Base-by-base conservation (phyloP, 306 rosid species). In the Sicyos edulis region DNA sequence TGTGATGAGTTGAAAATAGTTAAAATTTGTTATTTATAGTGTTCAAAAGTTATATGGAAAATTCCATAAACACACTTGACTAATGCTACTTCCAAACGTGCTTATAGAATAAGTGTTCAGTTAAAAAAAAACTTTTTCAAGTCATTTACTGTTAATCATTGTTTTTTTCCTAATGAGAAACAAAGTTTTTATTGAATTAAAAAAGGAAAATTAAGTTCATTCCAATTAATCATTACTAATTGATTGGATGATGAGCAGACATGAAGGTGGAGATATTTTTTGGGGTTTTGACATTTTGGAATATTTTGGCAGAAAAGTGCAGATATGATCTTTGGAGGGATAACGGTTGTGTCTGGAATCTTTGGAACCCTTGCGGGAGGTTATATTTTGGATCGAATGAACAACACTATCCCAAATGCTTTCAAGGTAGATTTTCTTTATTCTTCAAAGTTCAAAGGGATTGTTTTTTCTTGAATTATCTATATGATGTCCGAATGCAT, bases 271-370 rank as follows among this genome's bases (percentile, higher is more conserved):
- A 17, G 40, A 45, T 67, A 73, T 22, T 3, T 3, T 13, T 42
- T 21, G 26, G 56, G 20, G 69, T 57, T 74, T 84, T 83, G 76
- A 67, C 21, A 50, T 49, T 68, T 69, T 50, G 44, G 10, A 69
- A 50, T 24, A 68, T 50, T 69, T 69, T 24, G 71, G 80, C 86
- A 92, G 96, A 77, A 74, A 34, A 67, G 80, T 81, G 95, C 97
- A 49, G 97, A 92, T 84, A 19, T 89, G 87, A 71, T 89, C 32
- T 89, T 89, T 69, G 97, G 97, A 80, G 97, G 97, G 75, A 52
- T 92, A 65, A 88, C 95, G 21, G 72, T 89, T 60, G 84, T 85
- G 37, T 83, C 86, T 24, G 97, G 97, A 88, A 82, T 89, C 75
- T 47, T 86, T 6, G 97, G 97, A 75, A 82, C 96, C 2, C 50